These are phyloP conservation scores for Trametes punicea DNA, from an alignment of 768 basidiomycete species.

Conservation along the genomic window DNA sequence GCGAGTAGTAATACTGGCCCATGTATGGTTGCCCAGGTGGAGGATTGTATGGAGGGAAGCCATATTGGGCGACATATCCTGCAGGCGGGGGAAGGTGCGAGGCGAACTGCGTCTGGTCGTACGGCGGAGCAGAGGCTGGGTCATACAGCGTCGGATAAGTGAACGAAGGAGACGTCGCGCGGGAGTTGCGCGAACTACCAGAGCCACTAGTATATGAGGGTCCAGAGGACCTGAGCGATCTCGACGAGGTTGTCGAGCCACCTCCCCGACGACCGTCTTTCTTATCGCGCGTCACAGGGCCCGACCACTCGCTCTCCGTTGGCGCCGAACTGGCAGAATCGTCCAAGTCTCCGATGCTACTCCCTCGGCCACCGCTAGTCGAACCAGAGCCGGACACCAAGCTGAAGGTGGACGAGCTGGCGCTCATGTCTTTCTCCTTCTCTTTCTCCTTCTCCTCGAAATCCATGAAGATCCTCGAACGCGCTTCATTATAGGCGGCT, in stretches of 20 bases:
- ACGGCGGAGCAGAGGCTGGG: conserved; percentile 32
- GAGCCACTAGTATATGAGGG: conserved; percentile 51
- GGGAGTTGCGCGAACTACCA: conserved; percentile 64
- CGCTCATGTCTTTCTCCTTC: conserved; percentile 69
- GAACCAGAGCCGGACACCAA: conserved; percentile 67
- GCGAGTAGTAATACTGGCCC: conserved; percentile 49
- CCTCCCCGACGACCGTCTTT: conserved; percentile 49
- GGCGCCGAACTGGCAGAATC: conserved; percentile 69
- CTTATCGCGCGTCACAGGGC: conserved; percentile 52
- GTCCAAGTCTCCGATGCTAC: conserved; percentile 63
- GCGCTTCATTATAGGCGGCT: conserved; percentile 86
- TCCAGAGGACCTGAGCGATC: conserved; percentile 53
- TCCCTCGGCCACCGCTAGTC: conserved; percentile 49
- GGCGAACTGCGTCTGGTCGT: conserved; percentile 30
- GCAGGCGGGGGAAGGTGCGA: conserved; percentile 23
- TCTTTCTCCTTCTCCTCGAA: conserved; percentile 61
- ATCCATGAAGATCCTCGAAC: conserved; percentile 82
- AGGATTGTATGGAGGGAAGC: conserved; percentile 31
- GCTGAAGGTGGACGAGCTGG: conserved; percentile 73
- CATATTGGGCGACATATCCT: conserved; percentile 28
- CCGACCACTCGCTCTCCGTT: conserved; percentile 83
- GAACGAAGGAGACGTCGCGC: conserved; percentile 75
- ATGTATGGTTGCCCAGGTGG: conserved; percentile 32
- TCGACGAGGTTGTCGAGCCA: conserved; percentile 48
- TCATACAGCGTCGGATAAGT: conserved; percentile 75